Conservation (phyloP, 2,329 filamentous ascomycete species). For the Hypoxylon sp. region DNA sequence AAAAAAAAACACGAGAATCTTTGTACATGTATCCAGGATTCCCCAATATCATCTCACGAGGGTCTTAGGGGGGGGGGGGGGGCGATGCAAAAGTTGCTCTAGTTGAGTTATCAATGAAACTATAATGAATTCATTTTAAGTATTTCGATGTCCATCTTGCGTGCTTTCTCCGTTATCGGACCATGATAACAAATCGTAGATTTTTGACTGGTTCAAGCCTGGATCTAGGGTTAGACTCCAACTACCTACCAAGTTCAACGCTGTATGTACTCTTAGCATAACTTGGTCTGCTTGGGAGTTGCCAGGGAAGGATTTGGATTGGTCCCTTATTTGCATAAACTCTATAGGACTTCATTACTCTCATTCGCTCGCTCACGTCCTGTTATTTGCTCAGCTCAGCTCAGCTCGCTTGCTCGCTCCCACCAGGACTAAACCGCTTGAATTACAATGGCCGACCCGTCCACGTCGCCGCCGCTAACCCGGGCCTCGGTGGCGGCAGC, state of each 20-base stretch:
- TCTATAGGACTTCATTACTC: slow-evolving; percentile 1
- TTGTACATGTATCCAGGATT: slow-evolving; percentile 59
- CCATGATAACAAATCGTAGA: slow-evolving; percentile 64
- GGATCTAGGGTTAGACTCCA: slow-evolving; percentile 10
- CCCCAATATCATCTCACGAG: slow-evolving; percentile 47
- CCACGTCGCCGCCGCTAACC: slow-evolving; percentile 75
- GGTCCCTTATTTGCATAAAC: neutral
- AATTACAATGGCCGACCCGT: slow-evolving; percentile 66
- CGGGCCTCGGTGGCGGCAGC: slow-evolving; percentile 80
- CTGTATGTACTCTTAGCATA: slow-evolving; percentile 14
- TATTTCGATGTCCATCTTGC: neutral
- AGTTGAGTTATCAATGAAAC: slow-evolving; percentile 44
- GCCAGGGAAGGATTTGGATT: neutral
- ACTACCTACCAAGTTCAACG: slow-evolving; percentile 15
- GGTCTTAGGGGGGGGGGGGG: slow-evolving; percentile 34
- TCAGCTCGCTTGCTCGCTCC: neutral
- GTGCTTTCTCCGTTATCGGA: slow-evolving; percentile 46
- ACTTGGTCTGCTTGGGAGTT: neutral
- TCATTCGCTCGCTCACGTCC: neutral
- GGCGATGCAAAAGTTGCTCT: slow-evolving; percentile 37
- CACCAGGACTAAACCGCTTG: neutral
- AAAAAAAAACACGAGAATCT: slow-evolving; percentile 38
- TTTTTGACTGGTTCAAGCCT: slow-evolving; percentile 36
- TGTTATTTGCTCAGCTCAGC: neutral
- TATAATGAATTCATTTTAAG: slow-evolving; percentile 37